Conservation (phyloP, 2,329 filamentous ascomycete genomes). For the Penicillium frequentans region DNA sequence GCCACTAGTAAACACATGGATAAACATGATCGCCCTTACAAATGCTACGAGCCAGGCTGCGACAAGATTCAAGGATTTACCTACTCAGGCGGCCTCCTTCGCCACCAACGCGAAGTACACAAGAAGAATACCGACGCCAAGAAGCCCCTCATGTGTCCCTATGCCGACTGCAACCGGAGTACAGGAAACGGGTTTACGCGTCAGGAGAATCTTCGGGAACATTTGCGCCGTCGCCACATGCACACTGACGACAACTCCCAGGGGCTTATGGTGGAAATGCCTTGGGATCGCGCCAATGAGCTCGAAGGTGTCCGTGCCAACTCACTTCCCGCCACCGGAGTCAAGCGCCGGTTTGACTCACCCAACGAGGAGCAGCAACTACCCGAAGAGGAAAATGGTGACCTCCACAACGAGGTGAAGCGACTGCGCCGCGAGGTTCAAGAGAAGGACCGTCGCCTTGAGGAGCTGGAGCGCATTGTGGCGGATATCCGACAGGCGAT, state of each 20-base stretch:
- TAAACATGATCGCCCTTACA: conserved; percentile 92
- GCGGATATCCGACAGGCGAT: conserved; percentile 38
- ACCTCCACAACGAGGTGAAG: conserved; percentile 65
- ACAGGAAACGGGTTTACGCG: conserved; percentile 87
- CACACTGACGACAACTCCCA: conserved; percentile 39
- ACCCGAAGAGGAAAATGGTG: conserved; percentile 43
- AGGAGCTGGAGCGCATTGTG: conserved; percentile 43
- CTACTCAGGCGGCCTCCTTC: conserved; percentile 83
- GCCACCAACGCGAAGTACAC: conserved; percentile 93
- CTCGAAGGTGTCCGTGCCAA: conserved; percentile 31
- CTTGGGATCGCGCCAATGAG: conserved; percentile 31
- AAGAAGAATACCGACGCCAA: conserved; percentile 85
- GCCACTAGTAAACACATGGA: conserved; percentile 88
- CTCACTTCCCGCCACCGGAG: conserved; percentile 27
- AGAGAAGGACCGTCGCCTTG: conserved; percentile 50
- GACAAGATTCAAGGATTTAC: conserved; percentile 93
- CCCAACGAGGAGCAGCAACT: conserved; percentile 26
- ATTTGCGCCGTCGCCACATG: conserved; percentile 84
- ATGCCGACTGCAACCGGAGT: conserved; percentile 83
- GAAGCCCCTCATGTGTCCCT: conserved; percentile 82
- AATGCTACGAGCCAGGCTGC: conserved; percentile 77
- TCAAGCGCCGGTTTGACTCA: conserved; percentile 39
- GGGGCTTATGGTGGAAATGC: conserved; percentile 22
- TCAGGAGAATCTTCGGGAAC: conserved; percentile 91
- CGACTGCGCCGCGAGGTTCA: conserved; percentile 65